These are phyloP conservation scores for Lepiota brunneoincarnata DNA, from an alignment of 768 basidiomycete genomes.

Conservation along the genomic window DNA sequence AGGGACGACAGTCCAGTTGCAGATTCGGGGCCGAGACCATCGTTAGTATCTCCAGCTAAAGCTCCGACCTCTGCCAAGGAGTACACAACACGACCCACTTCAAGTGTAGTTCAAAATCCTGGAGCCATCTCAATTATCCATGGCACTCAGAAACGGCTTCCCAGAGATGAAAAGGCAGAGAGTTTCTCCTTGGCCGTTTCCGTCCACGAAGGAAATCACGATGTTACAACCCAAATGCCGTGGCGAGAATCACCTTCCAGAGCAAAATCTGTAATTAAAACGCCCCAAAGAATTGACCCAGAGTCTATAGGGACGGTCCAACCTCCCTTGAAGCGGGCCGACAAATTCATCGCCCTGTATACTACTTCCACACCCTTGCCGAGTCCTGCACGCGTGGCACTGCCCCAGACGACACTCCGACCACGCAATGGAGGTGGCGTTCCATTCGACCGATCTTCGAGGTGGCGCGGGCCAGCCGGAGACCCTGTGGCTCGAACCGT, in stretches of 20 bases:
- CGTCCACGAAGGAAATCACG: too few relatives aligned
- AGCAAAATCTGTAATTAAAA: neutral
- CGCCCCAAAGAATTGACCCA: neutral
- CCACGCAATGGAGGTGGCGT: neutral
- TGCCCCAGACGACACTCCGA: neutral
- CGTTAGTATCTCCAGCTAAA: neutral
- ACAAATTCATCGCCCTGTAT: neutral
- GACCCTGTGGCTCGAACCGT: slow-evolving; percentile 5
- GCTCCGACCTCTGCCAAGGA: neutral
- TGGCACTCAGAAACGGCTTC: neutral
- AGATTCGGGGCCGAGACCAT: neutral
- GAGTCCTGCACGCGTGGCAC: neutral
- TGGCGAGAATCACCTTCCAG: too few relatives aligned
- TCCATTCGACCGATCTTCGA: neutral
- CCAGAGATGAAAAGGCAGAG: neutral
- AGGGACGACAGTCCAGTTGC: slow-evolving; percentile 16
- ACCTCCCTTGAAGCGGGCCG: neutral
- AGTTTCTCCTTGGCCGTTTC: too few relatives aligned
- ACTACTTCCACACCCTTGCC: neutral
- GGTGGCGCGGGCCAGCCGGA: neutral
- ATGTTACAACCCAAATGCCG: too few relatives aligned
- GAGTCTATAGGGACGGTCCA: neutral
- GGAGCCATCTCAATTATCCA: neutral
- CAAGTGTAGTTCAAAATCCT: neutral
- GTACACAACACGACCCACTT: neutral